Base-by-base conservation (phyloP, 306 rosid genomes). In the Cyamopsis tetragonoloba region DNA sequence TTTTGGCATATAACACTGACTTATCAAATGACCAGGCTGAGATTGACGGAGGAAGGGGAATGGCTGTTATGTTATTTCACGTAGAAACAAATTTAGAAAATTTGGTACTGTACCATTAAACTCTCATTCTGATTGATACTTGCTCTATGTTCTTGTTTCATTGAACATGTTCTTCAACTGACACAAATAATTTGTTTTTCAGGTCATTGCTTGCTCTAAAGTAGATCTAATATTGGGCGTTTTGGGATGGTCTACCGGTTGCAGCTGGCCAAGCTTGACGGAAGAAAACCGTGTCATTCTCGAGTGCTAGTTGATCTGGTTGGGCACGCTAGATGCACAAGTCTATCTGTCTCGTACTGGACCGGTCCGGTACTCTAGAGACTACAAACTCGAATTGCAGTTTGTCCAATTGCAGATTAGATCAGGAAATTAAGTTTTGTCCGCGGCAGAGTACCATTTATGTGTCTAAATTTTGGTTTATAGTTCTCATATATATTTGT, bases 241-340 rank as follows among this genome's bases (percentile, higher is more conserved):
- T 43, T 79, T 95, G 87, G 97, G 92, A 61, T 95, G 99, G 97
- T 90, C 99, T 31, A 82, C 86, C 6, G 99, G 99, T 71, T 95
- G 99, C 86, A 95, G 97, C 84, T 91, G 95, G 92, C 89, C 91
- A 17, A 82, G 83, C 79, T 49, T 87, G 76, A 68, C 53, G 62
- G 89, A 84, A 61, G 84, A n/a, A n/a, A n/a, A 77, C 56, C 72
- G 59, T n/a, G 72, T 64, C 6, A 48, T 80, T 54, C 87, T 69
- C 6, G 87, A 86, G 79, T 83, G 95, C 80, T 90, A 72, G 88
- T 61, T 22, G 62, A 79, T 63, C 66, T 17, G 53, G 66, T 68
- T 48, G 70, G 59, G 51, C 32, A 28, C n/a, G n/a, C 30, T 41
- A 28, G 46, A 15, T 8, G 7, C 38, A 44, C 64, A 34, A 66